phyloP scores from a whole-genome alignment of 2,329 filamentous ascomycete species.

The Talaromyces sp. region DNA sequence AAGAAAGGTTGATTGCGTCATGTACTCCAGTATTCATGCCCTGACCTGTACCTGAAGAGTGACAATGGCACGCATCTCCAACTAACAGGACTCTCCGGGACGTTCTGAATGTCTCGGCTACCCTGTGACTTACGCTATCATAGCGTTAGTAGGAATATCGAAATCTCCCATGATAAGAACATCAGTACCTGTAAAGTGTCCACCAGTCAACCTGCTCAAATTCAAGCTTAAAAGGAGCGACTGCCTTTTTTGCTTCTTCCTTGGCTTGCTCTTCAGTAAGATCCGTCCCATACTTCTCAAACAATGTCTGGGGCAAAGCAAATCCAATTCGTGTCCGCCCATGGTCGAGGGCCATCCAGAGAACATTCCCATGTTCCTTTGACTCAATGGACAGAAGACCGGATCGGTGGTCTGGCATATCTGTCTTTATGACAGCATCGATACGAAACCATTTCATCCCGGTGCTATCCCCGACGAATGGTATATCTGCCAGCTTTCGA shows the following conservation, averaged over 20 bases:
- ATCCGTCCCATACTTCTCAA: background rate
- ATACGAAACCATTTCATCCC: constrained; percentile 1
- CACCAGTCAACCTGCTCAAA: constrained; percentile 1
- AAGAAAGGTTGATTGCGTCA: background rate
- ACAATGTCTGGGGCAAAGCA: background rate
- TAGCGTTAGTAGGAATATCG: background rate
- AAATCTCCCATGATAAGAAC: background rate
- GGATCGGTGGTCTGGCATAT: background rate
- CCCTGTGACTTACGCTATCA: background rate
- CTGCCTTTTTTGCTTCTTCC: background rate
- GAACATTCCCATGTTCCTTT: background rate
- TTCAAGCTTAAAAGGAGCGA: background rate
- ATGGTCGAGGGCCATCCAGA: background rate
- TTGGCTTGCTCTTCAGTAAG: background rate
- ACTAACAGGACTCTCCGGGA: background rate
- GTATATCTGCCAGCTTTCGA: background rate
- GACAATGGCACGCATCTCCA: background rate
- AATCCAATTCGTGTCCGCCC: background rate
- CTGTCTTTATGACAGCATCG: background rate
- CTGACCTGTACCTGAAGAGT: background rate
- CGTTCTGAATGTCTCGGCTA: background rate
- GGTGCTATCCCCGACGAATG: background rate
- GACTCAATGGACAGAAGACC: background rate
- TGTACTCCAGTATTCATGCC: background rate
- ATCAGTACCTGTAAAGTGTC: background rate